These are phyloP conservation scores for Zizania latifolia DNA, from an alignment of 176 grass and related monocot species.

Conservation along the genomic window DNA sequence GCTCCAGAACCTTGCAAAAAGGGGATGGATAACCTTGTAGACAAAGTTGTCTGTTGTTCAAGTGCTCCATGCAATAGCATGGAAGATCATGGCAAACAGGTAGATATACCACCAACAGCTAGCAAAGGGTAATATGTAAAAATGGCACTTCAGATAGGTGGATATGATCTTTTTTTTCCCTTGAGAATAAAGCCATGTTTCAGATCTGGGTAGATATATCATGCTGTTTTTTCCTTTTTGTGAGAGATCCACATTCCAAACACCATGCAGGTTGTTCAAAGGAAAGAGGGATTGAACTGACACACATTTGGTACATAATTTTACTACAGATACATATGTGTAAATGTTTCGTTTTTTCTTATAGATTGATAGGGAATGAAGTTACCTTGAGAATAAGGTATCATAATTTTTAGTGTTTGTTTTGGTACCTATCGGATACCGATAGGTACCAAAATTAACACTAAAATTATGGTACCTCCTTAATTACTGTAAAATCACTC, in stretches of 20 bases:
- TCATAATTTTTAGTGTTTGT: no score
- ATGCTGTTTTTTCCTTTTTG: background rate
- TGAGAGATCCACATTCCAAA: background rate
- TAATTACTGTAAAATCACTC: no score
- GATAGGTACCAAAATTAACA: no score
- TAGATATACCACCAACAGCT: conserved; percentile 14
- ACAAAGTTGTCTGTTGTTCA: background rate
- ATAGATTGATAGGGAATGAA: no score
- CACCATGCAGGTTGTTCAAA: background rate
- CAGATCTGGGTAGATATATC: background rate
- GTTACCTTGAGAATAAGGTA: no score
- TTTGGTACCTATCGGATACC: no score
- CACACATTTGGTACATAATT: background rate
- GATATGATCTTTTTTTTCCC: background rate
- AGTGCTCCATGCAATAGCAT: conserved; percentile 4
- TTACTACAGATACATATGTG: no score
- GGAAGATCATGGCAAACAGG: conserved; percentile 13
- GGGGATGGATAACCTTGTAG: background rate
- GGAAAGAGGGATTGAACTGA: background rate
- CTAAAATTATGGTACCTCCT: no score
- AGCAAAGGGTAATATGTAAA: background rate
- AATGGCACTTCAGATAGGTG: no score
- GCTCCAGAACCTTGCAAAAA: background rate
- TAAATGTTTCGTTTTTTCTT: no score
- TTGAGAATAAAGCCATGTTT: background rate